Percentiles rank a stretch among this genome's conserved stretches.
These are phyloP conservation scores for Lecanicillium sp. DNA, from an alignment of 2,329 filamentous ascomycete species.

Conservation along the genomic window DNA sequence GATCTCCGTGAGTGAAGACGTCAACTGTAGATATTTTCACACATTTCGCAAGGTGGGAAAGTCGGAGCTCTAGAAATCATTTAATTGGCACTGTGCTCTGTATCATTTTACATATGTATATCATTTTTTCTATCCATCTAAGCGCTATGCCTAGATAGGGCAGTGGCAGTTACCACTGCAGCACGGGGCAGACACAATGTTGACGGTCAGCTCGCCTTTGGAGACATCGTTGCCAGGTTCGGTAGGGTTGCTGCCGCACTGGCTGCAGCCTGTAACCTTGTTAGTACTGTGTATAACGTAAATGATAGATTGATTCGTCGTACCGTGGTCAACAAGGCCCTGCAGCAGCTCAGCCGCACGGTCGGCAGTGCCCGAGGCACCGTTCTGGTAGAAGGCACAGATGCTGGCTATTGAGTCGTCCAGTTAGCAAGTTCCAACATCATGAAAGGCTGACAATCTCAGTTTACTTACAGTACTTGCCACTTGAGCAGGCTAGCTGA, in stretches of 20 bases:
- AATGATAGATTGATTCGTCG: neutral
- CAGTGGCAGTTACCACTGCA: constrained; percentile 16
- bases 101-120: no score
- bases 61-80: no score
- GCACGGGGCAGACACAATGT: constrained; percentile 16
- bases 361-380: constrained; percentile 15
- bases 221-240: constrained; percentile 17
- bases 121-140: no score
- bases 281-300: neutral
- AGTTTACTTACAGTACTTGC: constrained; percentile 10
- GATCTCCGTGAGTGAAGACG: no score
- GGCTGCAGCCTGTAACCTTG: constrained; percentile 8
- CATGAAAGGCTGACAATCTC: no score
- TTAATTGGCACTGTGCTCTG: no score
- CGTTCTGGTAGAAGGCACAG: constrained; percentile 19
- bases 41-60: no score
- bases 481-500: constrained; percentile 17
- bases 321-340: constrained; percentile 15
- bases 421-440: neutral
- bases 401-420: constrained; percentile 3
- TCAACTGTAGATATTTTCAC: no score
- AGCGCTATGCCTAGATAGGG: neutral
- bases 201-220: constrained; percentile 18
- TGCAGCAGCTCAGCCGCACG: constrained; percentile 15
- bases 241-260: constrained; percentile 18